A percentile compares a stretch with the other conserved stretches of the same genome.
Evolutionary conservation across 1,139 yeast species (phyloP).

Genomic region (Taphrina sp.): DNA sequence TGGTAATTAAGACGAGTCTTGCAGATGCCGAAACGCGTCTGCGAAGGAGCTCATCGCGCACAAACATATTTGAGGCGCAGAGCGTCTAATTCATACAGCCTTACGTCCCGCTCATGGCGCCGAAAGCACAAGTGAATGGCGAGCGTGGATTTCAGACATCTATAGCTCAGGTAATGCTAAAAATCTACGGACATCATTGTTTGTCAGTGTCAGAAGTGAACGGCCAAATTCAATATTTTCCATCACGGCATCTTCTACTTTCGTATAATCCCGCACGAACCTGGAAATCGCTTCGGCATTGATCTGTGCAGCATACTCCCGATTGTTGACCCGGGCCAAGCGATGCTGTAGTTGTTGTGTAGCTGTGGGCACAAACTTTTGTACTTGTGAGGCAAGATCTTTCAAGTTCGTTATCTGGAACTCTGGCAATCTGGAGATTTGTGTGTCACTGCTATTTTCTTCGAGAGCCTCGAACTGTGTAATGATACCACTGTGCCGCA

Average conservation of each 20-base stretch:
- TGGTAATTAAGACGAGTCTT: too few species aligned
- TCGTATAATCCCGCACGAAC: slow-evolving; percentile 43
- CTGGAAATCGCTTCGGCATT: slow-evolving; percentile 42
- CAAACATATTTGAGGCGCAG: too few species aligned
- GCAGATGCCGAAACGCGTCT: too few species aligned
- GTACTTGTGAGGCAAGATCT: slow-evolving; percentile 41
- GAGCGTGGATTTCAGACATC: too few species aligned
- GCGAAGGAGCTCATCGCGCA: too few species aligned
- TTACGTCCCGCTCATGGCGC: not conserved
- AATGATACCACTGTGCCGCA: slow-evolving; percentile 51
- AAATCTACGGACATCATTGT: slow-evolving; percentile 40
- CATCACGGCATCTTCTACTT: slow-evolving; percentile 40
- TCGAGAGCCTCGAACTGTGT: slow-evolving; percentile 33
- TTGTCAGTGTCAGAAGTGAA: slow-evolving; percentile 41
- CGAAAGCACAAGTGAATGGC: not conserved
- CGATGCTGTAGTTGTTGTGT: slow-evolving; percentile 42
- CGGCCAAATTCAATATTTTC: slow-evolving; percentile 39
- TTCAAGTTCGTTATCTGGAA: slow-evolving; percentile 35
- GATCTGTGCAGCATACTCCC: slow-evolving; percentile 43
- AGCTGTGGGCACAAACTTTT: slow-evolving; percentile 46
- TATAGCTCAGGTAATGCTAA: too few species aligned
- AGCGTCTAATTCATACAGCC: not conserved
- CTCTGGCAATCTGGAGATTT: slow-evolving; percentile 20
- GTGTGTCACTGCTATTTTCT: slow-evolving; percentile 25
- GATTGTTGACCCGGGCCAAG: slow-evolving; percentile 44